Conservation (phyloP, 2,329 filamentous ascomycete species). For the Fusarium denticulatum region DNA sequence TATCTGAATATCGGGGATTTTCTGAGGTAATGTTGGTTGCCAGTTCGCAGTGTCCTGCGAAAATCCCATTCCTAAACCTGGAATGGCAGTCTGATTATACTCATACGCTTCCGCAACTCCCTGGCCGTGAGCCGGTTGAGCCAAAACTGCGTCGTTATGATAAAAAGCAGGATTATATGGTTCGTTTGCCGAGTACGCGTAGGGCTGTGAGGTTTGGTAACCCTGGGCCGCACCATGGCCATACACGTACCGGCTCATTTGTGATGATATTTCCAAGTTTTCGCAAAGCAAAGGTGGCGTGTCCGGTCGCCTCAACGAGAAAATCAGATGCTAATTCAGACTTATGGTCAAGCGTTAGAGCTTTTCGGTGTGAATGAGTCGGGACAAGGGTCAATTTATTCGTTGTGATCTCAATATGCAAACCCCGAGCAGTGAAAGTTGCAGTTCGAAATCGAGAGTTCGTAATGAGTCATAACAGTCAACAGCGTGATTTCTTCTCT, state of each 20-base stretch:
- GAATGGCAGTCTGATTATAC: constrained; percentile 47
- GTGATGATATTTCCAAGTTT: not conserved
- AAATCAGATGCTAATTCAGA: not conserved
- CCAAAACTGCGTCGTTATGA: constrained; percentile 6
- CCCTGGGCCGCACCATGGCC: constrained; percentile 39
- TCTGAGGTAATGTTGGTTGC: constrained; percentile 28
- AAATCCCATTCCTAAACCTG: constrained; percentile 48
- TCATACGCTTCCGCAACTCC: constrained; percentile 33
- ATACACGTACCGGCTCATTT: constrained; percentile 46
- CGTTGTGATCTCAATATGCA: not conserved
- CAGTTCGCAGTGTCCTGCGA: constrained; percentile 24
- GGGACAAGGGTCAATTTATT: not conserved
- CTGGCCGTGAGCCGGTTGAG: constrained; percentile 11
- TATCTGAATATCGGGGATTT: not conserved
- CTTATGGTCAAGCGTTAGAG: not conserved
- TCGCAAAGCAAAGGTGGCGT: not conserved
- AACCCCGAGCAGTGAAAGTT: not conserved
- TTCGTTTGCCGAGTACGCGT: constrained; percentile 28
- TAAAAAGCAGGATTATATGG: constrained; percentile 19
- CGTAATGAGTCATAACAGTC: not conserved
- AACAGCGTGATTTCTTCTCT: not conserved
- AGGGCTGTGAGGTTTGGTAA: constrained; percentile 36
- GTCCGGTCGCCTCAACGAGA: not conserved
- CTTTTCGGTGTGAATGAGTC: not conserved
- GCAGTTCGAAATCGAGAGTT: not conserved